A percentile compares a stretch with the other conserved stretches of the same genome.
Evolutionary conservation across 805 yeast species (phyloP).

Genomic region (Ascoidea asiatica): DNA sequence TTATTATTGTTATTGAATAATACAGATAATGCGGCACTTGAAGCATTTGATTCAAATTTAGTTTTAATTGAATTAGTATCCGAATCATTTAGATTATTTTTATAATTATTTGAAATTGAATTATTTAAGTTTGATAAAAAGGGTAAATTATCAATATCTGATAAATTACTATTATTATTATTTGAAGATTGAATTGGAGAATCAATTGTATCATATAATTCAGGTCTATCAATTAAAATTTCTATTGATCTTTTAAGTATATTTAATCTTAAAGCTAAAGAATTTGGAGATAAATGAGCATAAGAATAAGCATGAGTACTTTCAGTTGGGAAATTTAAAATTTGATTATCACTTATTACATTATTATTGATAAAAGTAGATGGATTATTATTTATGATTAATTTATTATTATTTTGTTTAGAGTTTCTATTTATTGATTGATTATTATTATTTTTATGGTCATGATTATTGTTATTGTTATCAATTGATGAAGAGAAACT

Average conservation of each 20-base stretch:
- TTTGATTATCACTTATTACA: slow-evolving; percentile 19
- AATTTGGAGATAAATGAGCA: slow-evolving; percentile 70
- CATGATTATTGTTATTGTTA: neutral
- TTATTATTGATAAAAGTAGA: neutral
- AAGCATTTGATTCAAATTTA: slow-evolving; percentile 23
- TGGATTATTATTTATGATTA: too few species aligned
- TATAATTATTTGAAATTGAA: neutral
- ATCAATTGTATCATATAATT: slow-evolving; percentile 17
- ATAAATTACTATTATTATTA: too few species aligned
- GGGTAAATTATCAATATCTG: too few species aligned
- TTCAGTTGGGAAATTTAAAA: slow-evolving; percentile 57
- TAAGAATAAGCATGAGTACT: slow-evolving; percentile 80
- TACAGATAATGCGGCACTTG: slow-evolving; percentile 25
- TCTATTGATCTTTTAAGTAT: slow-evolving; percentile 68
- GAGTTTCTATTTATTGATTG: too few species aligned
- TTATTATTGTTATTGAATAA: slow-evolving; percentile 13
- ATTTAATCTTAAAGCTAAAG: slow-evolving; percentile 60
- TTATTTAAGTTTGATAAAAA: too few species aligned
- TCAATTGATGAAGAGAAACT: neutral
- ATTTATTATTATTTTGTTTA: too few species aligned
- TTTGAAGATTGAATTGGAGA: slow-evolving; percentile 4
- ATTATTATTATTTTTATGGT: too few species aligned
- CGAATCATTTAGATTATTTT: slow-evolving; percentile 2
- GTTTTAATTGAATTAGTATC: slow-evolving; percentile 10
- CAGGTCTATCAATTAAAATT: slow-evolving; percentile 55